Percentiles rank a stretch among this genome's conserved stretches.
phyloP scores from a whole-genome alignment of 257 asterid genomes.

The Solanum ossicruentum region DNA sequence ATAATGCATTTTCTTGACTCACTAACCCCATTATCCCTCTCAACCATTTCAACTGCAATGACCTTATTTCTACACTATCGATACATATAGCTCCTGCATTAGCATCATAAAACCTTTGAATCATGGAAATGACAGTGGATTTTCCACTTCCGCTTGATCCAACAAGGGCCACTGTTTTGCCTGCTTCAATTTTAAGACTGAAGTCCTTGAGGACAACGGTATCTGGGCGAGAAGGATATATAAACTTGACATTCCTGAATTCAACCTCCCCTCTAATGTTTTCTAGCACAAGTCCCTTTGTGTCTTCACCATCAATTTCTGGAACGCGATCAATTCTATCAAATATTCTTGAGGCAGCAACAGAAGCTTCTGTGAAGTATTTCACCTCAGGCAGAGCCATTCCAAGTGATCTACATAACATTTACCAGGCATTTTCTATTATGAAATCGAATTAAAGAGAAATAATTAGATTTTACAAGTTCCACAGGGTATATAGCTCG shows the following conservation, averaged over 20 bases:
- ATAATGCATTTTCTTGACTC: slow-evolving; percentile 82
- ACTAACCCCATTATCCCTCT: slow-evolving; percentile 78
- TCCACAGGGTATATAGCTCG: too few species aligned
- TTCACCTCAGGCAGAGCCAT: slow-evolving; percentile 76
- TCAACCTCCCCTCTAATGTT: slow-evolving; percentile 52
- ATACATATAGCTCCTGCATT: slow-evolving; percentile 37
- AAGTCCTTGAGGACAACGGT: slow-evolving; percentile 43
- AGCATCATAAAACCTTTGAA: slow-evolving; percentile 69
- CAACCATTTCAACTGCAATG: slow-evolving; percentile 58
- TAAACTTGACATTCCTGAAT: slow-evolving; percentile 43
- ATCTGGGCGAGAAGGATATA: slow-evolving; percentile 68
- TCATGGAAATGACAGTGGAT: slow-evolving; percentile 61
- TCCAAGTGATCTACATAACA: slow-evolving; percentile 57
- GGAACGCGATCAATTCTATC: slow-evolving; percentile 56
- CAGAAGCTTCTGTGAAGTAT: slow-evolving; percentile 68
- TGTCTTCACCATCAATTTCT: slow-evolving; percentile 42
- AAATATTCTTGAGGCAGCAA: slow-evolving; percentile 63
- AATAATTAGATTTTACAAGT: too few species aligned
- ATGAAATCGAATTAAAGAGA: neutral
- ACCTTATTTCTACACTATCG: slow-evolving; percentile 53
- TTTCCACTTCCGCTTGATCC: slow-evolving; percentile 94
- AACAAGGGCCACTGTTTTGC: slow-evolving; percentile 70
- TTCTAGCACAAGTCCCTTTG: slow-evolving; percentile 26
- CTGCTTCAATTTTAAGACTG: slow-evolving; percentile 55
- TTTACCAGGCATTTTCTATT: neutral